phyloP scores from a whole-genome alignment of 768 basidiomycete species.

The Mycena epipterygia region DNA sequence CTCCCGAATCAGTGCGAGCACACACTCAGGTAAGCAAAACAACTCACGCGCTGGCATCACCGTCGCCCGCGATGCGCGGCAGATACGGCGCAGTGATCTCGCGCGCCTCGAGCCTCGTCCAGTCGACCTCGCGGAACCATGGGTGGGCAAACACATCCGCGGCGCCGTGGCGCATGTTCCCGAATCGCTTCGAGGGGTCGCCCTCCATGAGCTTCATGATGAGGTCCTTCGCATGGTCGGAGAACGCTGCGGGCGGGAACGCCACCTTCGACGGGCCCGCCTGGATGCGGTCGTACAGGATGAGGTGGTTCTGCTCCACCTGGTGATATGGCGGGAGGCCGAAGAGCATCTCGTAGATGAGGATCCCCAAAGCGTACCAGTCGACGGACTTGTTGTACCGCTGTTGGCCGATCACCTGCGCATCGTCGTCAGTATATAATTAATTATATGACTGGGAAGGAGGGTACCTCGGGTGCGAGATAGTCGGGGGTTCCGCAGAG shows the following conservation, averaged over 20 bases:
- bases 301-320: conserved; percentile 84
- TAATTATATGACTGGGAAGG: background rate
- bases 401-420: conserved; percentile 80
- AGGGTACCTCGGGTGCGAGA: conserved; percentile 92
- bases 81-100: conserved; percentile 97
- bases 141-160: conserved; percentile 93
- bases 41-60: conserved; percentile 94
- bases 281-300: conserved; percentile 93
- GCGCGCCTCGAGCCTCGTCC: conserved; percentile 82
- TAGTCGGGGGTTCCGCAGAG: conserved; percentile 97
- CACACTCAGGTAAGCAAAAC: conserved; percentile 12
- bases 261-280: conserved; percentile 62
- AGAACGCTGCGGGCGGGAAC: conserved; percentile 70
- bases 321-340: conserved; percentile 97
- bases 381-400: conserved; percentile 98
- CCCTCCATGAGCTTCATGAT: conserved; percentile 92
- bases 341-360: conserved; percentile 98
- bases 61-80: conserved; percentile 91
- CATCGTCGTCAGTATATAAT: conserved; percentile 31
- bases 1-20: conserved; percentile 24
- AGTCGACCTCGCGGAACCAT: conserved; percentile 96
- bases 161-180: conserved; percentile 89
- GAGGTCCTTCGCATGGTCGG: conserved; percentile 86
- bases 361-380: conserved; percentile 98
- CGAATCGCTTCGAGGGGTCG: conserved; percentile 90